Evolutionary conservation across 352 stramenopile genomes (phyloP), one percentile per base, ranked within the genome.

Genomic region (Hyaloperonospora arabidopsidis): DNA sequence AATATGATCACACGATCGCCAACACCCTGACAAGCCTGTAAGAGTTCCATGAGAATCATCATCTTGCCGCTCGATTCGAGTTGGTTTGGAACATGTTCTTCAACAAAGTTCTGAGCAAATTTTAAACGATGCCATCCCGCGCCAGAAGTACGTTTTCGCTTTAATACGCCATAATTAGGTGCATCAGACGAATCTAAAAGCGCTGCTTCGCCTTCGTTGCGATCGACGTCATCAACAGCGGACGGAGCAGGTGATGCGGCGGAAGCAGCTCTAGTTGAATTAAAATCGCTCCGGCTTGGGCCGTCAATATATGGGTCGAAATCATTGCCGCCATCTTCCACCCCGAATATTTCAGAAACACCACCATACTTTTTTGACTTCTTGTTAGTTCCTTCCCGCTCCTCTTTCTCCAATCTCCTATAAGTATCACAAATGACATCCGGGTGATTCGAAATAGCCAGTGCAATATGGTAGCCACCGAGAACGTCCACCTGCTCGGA

Each of bases 1-100:
- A 96, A 96, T 28, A 96, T 70, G 21, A 94, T 92, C 39, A 93
- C 79, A 22, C 87, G 86, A 57, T 96, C 86, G 13, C 70, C 74
- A 23, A 92, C 72, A 25, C 68, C 59, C 21, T 87, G 80, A 15
- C 76, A 90, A 29, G 80, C 71, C 7, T 54, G 59, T 13, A 96
- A 55, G 28, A 96, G 70, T 51, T 89, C 63, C 75, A 95, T 87
- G 11, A 94, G 54, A 13, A 95, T 72, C 54, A 90, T 70, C 80
- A 95, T 94, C 55, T 96, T 95, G 35, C 82, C 85, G 45, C 82
- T 94, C 5, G 84, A 64, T 40, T 86, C 74, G 0, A 89, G 64
- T 40, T 79, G 67, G 18, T 57, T 72, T 3, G 56, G 56, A 5
- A 71, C 65, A 56, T 94, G 89, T 11, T 73, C 63, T 1, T 68